Evolutionary conservation across 164 flowering plant genomes (phyloP).

Genomic region (Santalum album): DNA sequence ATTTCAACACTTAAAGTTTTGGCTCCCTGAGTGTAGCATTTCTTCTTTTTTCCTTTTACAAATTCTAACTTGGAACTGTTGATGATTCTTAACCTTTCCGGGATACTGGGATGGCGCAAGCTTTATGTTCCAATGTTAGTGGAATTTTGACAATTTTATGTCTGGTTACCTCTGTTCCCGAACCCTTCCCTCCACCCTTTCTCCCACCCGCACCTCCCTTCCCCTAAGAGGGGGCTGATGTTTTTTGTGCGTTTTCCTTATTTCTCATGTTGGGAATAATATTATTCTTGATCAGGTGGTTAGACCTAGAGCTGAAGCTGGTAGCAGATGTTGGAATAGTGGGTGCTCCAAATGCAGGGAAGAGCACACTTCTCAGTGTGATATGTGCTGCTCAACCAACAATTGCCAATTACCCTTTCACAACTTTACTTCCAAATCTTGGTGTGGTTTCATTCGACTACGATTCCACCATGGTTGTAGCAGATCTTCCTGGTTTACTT

Average conservation of each 20-base stretch:
- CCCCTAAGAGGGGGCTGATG: background rate
- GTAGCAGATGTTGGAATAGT: conserved; percentile 98
- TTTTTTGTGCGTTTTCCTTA: background rate
- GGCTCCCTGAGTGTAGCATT: no score
- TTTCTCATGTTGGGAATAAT: conserved; percentile 8
- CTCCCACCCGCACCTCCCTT: no score
- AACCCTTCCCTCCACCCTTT: no score
- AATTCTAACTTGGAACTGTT: no score
- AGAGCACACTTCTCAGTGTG: conserved; percentile 88
- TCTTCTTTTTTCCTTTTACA: no score
- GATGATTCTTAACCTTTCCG: no score
- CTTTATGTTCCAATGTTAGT: no score
- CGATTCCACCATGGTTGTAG: conserved; percentile 85
- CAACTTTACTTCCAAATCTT: conserved; percentile 89
- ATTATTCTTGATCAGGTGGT: conserved; percentile 61
- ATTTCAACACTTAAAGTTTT: no score
- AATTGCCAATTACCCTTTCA: conserved; percentile 93
- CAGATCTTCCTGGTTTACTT: conserved; percentile 93
- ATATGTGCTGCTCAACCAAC: conserved; percentile 89
- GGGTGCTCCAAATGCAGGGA: conserved; percentile 99
- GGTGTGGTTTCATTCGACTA: conserved; percentile 90
- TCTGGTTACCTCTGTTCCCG: no score
- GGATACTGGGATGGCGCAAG: no score
- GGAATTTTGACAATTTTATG: no score
- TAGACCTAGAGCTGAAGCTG: conserved; percentile 89